phyloP scores from a whole-genome alignment of 495 filamentous ascomycete genomes.

The Aspergillus asperescens region DNA sequence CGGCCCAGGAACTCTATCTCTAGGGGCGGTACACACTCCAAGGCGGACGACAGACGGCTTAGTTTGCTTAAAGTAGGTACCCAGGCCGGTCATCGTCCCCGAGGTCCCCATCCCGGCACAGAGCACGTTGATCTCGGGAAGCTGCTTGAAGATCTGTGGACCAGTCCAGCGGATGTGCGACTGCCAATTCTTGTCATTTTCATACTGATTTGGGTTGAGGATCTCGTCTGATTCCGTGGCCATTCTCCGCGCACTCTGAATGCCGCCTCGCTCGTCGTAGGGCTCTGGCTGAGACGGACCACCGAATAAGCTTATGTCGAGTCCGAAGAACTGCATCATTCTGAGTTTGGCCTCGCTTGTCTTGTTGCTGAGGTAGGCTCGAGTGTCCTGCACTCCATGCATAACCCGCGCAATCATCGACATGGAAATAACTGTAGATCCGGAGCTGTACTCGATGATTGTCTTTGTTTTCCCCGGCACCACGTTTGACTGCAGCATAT shows the following conservation, averaged over 20 bases:
- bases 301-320: conserved; percentile 52
- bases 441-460: conserved; percentile 58
- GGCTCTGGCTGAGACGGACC: conserved; percentile 56
- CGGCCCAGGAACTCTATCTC: conserved; percentile 54
- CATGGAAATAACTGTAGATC: conserved; percentile 58
- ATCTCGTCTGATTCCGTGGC: conserved; percentile 36
- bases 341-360: conserved; percentile 49
- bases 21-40: conserved; percentile 51
- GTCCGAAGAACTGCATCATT: conserved; percentile 55
- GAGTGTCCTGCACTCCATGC: conserved; percentile 47
- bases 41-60: conserved; percentile 49
- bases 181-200: conserved; percentile 55
- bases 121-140: conserved; percentile 54
- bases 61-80: conserved; percentile 46
- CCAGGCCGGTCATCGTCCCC: conserved; percentile 51
- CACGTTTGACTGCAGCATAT: conserved; percentile 48
- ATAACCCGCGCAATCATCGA: conserved; percentile 51
- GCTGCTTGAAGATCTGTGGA: conserved; percentile 51
- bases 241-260: conserved; percentile 39
- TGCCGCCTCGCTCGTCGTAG: conserved; percentile 48
- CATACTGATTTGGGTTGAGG: conserved; percentile 55
- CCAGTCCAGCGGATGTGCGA: conserved; percentile 58
- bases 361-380: conserved; percentile 58
- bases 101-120: conserved; percentile 54
- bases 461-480: conserved; percentile 40